Evolutionary conservation across 2,329 filamentous ascomycete species (phyloP), one percentile per base, ranked within the genome.

Genomic region (Fusarium sp.): DNA sequence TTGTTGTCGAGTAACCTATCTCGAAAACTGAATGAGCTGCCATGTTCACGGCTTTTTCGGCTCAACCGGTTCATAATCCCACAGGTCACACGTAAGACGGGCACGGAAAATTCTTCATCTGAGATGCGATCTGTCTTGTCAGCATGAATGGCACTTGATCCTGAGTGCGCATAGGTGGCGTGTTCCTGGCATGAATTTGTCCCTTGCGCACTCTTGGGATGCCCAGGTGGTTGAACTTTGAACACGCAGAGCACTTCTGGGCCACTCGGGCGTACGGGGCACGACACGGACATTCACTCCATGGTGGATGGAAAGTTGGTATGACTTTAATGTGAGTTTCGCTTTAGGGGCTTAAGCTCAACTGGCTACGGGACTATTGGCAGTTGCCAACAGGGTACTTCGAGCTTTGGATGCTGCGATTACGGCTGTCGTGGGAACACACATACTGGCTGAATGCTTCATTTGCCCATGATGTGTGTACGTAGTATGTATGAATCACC

Each of bases 1-100:
- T 35, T 39, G 30, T 27, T 25, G 15, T 40, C 15, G 7, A 19
- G 20, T 27, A 44, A 39, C 41, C 35, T 43, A 19, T 54, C 22
- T 56, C 53, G 53, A 32, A 56, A 40, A 56, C 48, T 64, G 52
- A 45, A 58, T 51, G 23, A 20, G 35, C 30, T 9, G n/a, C 60
- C 39, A 48, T 57, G 55, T 33, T 48, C 30, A 39, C 47, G 56
- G 47, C 47, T 59, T 19, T 50, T 27, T 52, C 46, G 48, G 51
- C 46, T 62, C 33, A 58, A 33, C 50, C 22, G 37, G 35, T 4
- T 52, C 47, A 51, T 56, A 15, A 22, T 53, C 40, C 54, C 53
- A 20, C 25, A 13, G 30, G 32, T 22, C 37, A 54, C 14, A n/a
- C 35, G 39, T 32, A 45, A 47, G n/a, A 51, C 27, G 11, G 32